phyloP scores from a whole-genome alignment of 106 monocot species.

The Dactylorhiza incarnata region DNA sequence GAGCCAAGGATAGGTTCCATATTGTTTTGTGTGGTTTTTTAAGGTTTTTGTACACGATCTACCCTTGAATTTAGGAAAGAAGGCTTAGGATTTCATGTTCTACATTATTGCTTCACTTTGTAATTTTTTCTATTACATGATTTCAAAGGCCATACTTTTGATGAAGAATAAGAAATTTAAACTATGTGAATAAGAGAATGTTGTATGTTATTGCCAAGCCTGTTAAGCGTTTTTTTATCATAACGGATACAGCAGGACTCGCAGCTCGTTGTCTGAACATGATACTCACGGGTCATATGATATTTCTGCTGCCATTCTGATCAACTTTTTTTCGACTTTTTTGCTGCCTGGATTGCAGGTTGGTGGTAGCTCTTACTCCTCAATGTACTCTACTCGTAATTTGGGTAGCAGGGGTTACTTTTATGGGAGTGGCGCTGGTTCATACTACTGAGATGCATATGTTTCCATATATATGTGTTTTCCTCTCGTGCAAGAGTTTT shows the following conservation, averaged over 20 bases:
- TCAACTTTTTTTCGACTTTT: background rate
- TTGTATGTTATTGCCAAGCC: too few relatives aligned
- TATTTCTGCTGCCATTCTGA: background rate
- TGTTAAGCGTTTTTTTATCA: too few relatives aligned
- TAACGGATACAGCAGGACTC: conserved; percentile 58
- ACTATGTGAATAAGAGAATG: too few relatives aligned
- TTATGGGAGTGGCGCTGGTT: conserved; percentile 53
- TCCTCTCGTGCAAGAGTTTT: background rate
- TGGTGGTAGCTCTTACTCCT: conserved; percentile 67
- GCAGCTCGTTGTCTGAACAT: conserved; percentile 41
- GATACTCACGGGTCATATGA: conserved; percentile 33
- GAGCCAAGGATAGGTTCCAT: too few relatives aligned
- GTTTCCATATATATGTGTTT: background rate
- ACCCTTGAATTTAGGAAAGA: too few relatives aligned
- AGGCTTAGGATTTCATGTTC: too few relatives aligned
- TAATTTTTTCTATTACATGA: too few relatives aligned
- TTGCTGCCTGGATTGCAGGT: conserved; percentile 30
- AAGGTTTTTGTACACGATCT: too few relatives aligned
- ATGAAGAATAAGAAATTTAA: too few relatives aligned
- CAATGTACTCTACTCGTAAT: conserved; percentile 61
- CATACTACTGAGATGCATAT: conserved; percentile 78
- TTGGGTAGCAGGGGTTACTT: conserved; percentile 51
- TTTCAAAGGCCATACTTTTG: too few relatives aligned
- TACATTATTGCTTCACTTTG: too few relatives aligned
- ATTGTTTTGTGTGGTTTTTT: too few relatives aligned